A percentile compares a stretch with the other conserved stretches of the same genome.
Evolutionary conservation across 2,329 filamentous ascomycete species (phyloP).

Genomic region (Cercospora sp.): DNA sequence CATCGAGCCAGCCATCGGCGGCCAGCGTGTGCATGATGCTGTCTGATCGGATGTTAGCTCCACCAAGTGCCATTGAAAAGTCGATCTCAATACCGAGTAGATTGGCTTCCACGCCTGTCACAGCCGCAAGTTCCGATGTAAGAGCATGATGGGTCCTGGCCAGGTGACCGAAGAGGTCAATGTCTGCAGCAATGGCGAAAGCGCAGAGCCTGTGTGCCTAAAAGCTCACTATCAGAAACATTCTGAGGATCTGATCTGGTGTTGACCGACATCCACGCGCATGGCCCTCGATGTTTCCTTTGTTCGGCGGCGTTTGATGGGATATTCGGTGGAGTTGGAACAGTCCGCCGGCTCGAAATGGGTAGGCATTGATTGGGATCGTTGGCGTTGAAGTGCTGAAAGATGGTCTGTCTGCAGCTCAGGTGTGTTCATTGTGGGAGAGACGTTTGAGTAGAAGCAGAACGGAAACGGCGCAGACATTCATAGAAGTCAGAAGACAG

Average conservation of each 20-base stretch:
- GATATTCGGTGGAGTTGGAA: background rate
- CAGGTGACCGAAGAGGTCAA: slow-evolving; percentile 7
- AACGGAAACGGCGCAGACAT: too few relatives aligned
- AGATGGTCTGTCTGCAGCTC: background rate
- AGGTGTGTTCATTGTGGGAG: background rate
- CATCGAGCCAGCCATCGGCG: slow-evolving; percentile 5
- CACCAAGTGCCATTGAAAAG: too few relatives aligned
- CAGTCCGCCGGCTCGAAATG: background rate
- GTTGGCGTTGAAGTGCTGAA: background rate
- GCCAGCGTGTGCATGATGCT: slow-evolving; percentile 3
- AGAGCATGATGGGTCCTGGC: background rate
- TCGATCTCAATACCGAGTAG: too few relatives aligned
- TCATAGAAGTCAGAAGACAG: background rate
- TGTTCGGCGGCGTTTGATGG: slow-evolving; percentile 3
- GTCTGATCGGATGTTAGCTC: too few relatives aligned
- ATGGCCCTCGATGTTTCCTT: background rate
- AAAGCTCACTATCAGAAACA: background rate
- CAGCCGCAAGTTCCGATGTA: background rate
- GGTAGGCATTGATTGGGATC: background rate
- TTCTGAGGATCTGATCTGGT: background rate
- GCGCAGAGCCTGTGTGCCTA: slow-evolving; percentile 10
- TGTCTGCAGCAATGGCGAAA: slow-evolving; percentile 3
- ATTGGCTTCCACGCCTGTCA: background rate
- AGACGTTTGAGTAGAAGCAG: background rate
- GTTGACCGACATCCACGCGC: background rate